Conservation (phyloP, 164 flowering plant genomes). For the Annona cherimola region DNA sequence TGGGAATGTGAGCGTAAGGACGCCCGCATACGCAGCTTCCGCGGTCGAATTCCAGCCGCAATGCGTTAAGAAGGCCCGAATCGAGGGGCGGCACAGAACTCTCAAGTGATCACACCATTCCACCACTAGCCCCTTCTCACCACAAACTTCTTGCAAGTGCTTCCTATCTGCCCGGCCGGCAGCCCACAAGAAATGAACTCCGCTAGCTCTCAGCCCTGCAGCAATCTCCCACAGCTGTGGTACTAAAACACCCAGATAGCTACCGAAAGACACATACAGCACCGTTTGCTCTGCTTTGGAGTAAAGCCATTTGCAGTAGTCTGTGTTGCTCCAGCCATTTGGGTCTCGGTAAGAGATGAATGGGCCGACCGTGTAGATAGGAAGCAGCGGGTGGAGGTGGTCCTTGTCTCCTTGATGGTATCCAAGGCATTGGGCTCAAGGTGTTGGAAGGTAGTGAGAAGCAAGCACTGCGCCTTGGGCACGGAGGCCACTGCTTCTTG, state of each 20-base stretch:
- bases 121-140: constrained; percentile 41
- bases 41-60: constrained; percentile 63
- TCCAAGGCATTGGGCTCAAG: constrained; percentile 38
- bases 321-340: not conserved
- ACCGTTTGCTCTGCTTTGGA: constrained; percentile 30
- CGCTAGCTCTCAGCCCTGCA: constrained; percentile 26
- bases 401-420: constrained; percentile 16
- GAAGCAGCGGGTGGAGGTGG: constrained; percentile 13
- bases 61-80: constrained; percentile 64
- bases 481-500: constrained; percentile 11
- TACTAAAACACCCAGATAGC: constrained; percentile 25
- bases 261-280: constrained; percentile 41
- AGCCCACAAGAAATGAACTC: constrained; percentile 35
- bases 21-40: constrained; percentile 43
- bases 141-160: constrained; percentile 20
- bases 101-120: constrained; percentile 68
- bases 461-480: constrained; percentile 35
- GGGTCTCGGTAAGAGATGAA: constrained; percentile 23
- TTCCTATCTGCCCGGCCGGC: constrained; percentile 26
- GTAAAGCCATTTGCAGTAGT: constrained; percentile 37
- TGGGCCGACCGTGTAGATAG: constrained; percentile 46
- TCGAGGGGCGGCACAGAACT: constrained; percentile 47
- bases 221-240: constrained; percentile 35
- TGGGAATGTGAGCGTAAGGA: constrained; percentile 57
- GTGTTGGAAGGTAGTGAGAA: constrained; percentile 37